These are phyloP conservation scores for Ophiocordyceps sinensis DNA, from an alignment of 2,329 filamentous ascomycete genomes.

Conservation along the genomic window DNA sequence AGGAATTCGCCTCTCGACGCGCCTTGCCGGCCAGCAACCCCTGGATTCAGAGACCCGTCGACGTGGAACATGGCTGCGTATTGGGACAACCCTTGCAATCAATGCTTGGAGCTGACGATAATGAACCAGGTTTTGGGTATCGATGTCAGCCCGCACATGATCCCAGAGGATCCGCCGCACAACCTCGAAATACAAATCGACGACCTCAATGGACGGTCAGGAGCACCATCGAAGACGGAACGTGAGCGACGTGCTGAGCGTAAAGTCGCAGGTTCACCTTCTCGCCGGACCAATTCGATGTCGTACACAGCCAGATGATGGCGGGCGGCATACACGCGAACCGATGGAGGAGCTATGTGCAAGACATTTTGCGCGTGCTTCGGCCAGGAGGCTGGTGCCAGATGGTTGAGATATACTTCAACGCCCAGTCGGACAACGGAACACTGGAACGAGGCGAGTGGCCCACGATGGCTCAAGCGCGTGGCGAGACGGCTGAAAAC, in stretches of 20 bases:
- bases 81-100: background rate
- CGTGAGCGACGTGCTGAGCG: background rate
- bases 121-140: constrained; percentile 49
- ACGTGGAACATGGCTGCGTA: background rate
- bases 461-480: background rate
- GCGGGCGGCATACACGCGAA: constrained; percentile 54
- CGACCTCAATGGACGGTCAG: constrained; percentile 51
- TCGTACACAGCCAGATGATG: constrained; percentile 67
- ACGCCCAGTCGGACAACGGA: constrained; percentile 75
- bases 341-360: constrained; percentile 63
- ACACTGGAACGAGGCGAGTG: constrained; percentile 47
- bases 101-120: background rate
- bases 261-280: constrained; percentile 44
- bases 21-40: too few species aligned
- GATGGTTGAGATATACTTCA: constrained; percentile 76
- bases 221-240: background rate
- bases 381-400: constrained; percentile 74
- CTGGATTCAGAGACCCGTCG: too few species aligned
- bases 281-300: constrained; percentile 56
- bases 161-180: constrained; percentile 45
- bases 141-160: constrained; percentile 58
- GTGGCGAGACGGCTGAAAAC: too few species aligned
- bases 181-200: constrained; percentile 62
- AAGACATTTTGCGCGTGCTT: constrained; percentile 58
- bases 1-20: too few species aligned